phyloP scores from a whole-genome alignment of 2,329 filamentous ascomycete species.

The Hawksworthiomyces lignivorus region DNA sequence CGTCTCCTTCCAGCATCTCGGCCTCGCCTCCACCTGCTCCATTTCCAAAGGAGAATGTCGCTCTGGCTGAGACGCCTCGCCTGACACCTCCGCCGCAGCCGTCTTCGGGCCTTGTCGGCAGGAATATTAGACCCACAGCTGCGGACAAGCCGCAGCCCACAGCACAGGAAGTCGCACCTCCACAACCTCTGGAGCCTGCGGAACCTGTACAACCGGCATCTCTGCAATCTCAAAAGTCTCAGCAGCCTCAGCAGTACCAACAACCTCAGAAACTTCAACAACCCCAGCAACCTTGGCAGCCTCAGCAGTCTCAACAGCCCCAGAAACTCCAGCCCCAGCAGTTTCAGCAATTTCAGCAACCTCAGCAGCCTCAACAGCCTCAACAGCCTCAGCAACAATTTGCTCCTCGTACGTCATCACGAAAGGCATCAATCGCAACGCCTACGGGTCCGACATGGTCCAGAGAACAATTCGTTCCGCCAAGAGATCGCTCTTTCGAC shows the following conservation, averaged over 20 bases:
- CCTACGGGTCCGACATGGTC: background rate
- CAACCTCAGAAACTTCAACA: background rate
- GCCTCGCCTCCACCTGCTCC: background rate
- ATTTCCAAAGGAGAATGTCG: background rate
- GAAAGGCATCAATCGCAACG: slow-evolving; percentile 6
- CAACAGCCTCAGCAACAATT: slow-evolving; percentile 19
- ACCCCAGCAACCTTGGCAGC: background rate
- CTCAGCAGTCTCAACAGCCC: background rate
- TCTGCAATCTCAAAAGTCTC: too few species aligned
- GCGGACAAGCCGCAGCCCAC: too few species aligned
- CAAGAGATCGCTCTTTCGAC: background rate
- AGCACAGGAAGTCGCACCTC: too few species aligned
- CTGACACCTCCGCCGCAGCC: background rate
- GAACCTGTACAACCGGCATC: too few species aligned
- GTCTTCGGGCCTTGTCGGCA: slow-evolving; percentile 6
- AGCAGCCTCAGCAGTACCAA: too few species aligned
- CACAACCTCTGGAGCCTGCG: too few species aligned
- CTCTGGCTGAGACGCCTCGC: background rate
- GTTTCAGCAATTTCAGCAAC: background rate
- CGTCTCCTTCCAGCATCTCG: slow-evolving; percentile 6
- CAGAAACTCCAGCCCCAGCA: too few species aligned
- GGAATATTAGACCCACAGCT: slow-evolving; percentile 15
- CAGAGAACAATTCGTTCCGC: too few species aligned
- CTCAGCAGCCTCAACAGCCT: slow-evolving; percentile 3
- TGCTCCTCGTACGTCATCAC: slow-evolving; percentile 26